These are phyloP conservation scores for Pythium plurisporium DNA, from an alignment of 352 stramenopile species.

Conservation along the genomic window DNA sequence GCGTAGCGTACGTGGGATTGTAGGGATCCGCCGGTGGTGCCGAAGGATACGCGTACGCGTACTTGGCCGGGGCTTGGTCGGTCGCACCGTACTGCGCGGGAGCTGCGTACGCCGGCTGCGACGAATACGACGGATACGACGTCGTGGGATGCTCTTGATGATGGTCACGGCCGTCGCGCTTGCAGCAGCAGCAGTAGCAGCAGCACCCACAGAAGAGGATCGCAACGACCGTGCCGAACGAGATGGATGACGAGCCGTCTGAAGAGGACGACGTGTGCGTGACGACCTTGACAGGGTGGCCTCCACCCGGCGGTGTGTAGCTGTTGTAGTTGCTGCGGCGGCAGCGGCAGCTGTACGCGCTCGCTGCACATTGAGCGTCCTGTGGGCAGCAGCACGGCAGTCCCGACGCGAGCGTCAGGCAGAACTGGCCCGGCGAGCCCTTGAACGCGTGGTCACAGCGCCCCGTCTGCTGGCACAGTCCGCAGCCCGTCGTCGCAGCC, in stretches of 20 bases:
- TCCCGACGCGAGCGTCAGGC: constrained; percentile 43
- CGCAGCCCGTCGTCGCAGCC: constrained; percentile 49
- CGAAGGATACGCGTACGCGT: constrained; percentile 48
- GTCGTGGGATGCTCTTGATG: too few relatives aligned
- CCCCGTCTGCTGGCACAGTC: constrained; percentile 52
- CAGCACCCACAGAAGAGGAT: constrained; percentile 51
- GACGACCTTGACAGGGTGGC: constrained; percentile 17
- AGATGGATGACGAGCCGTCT: constrained; percentile 21
- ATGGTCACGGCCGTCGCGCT: constrained; percentile 13
- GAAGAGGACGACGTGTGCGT: constrained; percentile 26
- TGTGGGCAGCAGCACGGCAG: constrained; percentile 58
- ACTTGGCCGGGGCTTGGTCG: constrained; percentile 21
- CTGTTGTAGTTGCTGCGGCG: constrained; percentile 10
- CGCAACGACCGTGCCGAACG: constrained; percentile 34
- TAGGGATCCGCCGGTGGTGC: constrained; percentile 24
- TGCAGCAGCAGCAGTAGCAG: constrained; percentile 21
- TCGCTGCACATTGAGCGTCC: constrained; percentile 53
- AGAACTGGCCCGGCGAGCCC: constrained; percentile 57
- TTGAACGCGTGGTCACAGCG: constrained; percentile 63
- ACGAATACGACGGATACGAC: too few relatives aligned
- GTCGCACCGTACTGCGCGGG: constrained; percentile 40
- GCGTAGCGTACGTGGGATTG: background rate
- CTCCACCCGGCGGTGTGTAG: background rate
- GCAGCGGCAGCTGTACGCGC: constrained; percentile 59
- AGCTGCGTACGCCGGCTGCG: constrained; percentile 31